Evolutionary conservation across 805 yeast genomes (phyloP), one percentile per base, ranked within the genome.

Genomic region (Citeromyces nyonsensis): DNA sequence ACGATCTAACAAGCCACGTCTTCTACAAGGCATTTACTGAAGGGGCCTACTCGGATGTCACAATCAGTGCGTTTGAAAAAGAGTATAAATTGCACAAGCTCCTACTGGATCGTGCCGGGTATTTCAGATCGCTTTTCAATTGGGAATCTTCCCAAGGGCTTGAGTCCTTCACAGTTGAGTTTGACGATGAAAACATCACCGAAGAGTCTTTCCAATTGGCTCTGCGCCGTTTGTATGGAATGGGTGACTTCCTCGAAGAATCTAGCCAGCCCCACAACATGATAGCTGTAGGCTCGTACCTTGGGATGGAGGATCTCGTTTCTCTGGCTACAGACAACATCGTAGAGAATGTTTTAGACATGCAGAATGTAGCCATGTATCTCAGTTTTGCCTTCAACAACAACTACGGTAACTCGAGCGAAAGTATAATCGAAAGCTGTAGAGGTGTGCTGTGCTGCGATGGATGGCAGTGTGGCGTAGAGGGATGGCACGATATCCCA

Each of bases 211-310:
- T 70, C 43, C 73, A 68, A 30, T 43, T 62, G 14, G 69, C 68
- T 0, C 42, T 70, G 2, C 58, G 60, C 1, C 39, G 63, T 27
- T 45, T 69, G 9, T 69, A 69, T 40, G 74, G 75, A 1, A 58
- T 56, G 1, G 30, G 43, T 3, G 55, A 58, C 32, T 30, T 43
- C 4, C 43, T 43, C 13, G 46, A 48, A 10, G 66, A 60, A 31
- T 47, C 42, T 13, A 37, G 45, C 15, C 48, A 55, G n/a, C 53
- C 69, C 2, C 47, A 54, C 33, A 53, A 53, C 11, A 51, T 68
- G 57, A 55, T 69, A 34, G 68, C 69, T 1, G 49, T 63, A 10
- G 71, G 73, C 1, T 69, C 61, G 37, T 69, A 60, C 38, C 43
- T 69, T 26, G 70, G 59, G 26, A 51, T 70, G 15, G 55, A 56